Conservation (phyloP, 2,329 filamentous ascomycete genomes). For the Fusarium sp. region DNA sequence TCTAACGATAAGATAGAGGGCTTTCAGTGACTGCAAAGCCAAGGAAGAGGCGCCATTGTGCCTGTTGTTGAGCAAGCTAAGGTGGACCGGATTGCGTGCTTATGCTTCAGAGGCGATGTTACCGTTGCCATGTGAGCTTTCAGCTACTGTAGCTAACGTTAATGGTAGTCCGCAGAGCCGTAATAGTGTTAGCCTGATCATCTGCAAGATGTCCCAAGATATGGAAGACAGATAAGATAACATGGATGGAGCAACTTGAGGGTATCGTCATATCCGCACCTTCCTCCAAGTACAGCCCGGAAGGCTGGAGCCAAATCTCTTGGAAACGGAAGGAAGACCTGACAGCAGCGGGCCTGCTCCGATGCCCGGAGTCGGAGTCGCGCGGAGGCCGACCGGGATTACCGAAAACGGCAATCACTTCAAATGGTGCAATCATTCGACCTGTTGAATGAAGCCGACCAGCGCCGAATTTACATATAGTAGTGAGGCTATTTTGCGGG, state of each 20-base stretch:
- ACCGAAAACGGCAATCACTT: conserved; percentile 28
- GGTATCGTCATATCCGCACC: background rate
- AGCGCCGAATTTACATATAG: background rate
- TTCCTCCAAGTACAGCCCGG: background rate
- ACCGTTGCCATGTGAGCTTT: conserved; percentile 2
- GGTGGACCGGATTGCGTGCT: conserved; percentile 46
- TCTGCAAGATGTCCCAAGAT: background rate
- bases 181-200: background rate
- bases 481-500: conserved; percentile 41
- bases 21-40: background rate
- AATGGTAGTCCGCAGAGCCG: conserved; percentile 3
- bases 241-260: background rate
- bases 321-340: background rate
- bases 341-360: conserved; percentile 22
- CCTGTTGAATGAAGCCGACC: conserved; percentile 6
- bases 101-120: conserved; percentile 7
- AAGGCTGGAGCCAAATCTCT: background rate
- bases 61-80: conserved; percentile 21
- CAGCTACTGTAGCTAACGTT: conserved; percentile 8
- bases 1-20: conserved; percentile 7
- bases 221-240: background rate
- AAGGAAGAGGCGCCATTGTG: conserved; percentile 26
- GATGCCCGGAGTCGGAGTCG: conserved; percentile 38
- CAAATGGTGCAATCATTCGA: conserved; percentile 36
- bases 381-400: conserved; percentile 40